Conservation (phyloP, 495 filamentous ascomycete genomes). For the Glarea lozoyensis region DNA sequence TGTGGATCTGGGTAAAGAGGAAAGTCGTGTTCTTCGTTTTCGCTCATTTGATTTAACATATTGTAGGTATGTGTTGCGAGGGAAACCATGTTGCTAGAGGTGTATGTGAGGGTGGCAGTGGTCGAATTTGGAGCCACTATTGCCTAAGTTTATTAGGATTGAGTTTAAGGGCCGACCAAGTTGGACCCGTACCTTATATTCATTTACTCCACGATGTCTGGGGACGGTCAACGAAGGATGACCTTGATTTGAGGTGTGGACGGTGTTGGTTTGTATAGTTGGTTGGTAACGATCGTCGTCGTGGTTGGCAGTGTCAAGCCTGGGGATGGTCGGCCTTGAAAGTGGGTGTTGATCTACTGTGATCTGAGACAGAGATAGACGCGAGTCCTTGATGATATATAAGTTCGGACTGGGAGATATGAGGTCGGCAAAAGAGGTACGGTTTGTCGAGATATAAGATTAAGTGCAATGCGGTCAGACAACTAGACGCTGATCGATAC, state of each 20-base stretch:
- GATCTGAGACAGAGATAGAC: slow-evolving; percentile 13
- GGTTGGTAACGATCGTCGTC: not conserved
- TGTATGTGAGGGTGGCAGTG: slow-evolving; percentile 8
- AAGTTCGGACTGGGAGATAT: slow-evolving; percentile 1
- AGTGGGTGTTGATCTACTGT: slow-evolving; percentile 10
- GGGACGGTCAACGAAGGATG: not conserved
- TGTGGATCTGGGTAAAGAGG: slow-evolving; percentile 20
- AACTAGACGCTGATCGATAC: slow-evolving; percentile 4
- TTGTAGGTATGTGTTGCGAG: slow-evolving; percentile 17
- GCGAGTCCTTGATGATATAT: slow-evolving; percentile 14
- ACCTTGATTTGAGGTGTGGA: not conserved
- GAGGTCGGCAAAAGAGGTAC: slow-evolving; percentile 2
- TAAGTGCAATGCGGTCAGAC: slow-evolving; percentile 16
- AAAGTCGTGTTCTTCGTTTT: slow-evolving; percentile 20
- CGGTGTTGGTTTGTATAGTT: not conserved
- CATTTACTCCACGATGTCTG: not conserved
- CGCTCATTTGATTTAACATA: slow-evolving; percentile 18
- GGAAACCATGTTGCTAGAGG: slow-evolving; percentile 15
- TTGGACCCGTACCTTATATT: slow-evolving; percentile 8
- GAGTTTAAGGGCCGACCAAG: not conserved
- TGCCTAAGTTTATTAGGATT: slow-evolving; percentile 5
- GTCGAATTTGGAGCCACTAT: slow-evolving; percentile 15
- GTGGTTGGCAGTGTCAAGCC: slow-evolving; percentile 9
- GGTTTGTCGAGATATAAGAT: slow-evolving; percentile 14
- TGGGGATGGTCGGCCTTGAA: slow-evolving; percentile 3